Evolutionary conservation across 164 flowering plant species (phyloP).

Genomic region (Aristolochia californica): DNA sequence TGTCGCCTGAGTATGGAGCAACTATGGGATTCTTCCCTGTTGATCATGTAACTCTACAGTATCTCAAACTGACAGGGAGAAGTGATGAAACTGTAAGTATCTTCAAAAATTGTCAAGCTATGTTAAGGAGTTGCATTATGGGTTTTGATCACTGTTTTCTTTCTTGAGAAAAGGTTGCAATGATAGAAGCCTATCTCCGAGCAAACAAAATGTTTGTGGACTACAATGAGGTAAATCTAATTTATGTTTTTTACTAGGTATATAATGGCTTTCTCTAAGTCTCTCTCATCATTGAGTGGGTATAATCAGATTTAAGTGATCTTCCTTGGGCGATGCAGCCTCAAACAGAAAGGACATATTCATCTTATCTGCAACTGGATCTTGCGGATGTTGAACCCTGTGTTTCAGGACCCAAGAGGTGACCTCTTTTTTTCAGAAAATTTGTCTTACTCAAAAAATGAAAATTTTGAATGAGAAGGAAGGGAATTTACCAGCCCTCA

Average conservation of each 20-base stretch:
- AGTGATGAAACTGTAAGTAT: slow-evolving; percentile 71
- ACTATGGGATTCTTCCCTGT: slow-evolving; percentile 97
- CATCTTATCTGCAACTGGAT: slow-evolving; percentile 56
- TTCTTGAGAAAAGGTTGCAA: slow-evolving; percentile 33
- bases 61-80: slow-evolving; percentile 77
- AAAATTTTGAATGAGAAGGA: neutral
- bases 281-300: too few relatives aligned
- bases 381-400: slow-evolving; percentile 72
- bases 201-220: slow-evolving; percentile 86
- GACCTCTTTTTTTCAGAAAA: neutral
- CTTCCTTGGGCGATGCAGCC: slow-evolving; percentile 30
- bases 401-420: slow-evolving; percentile 78
- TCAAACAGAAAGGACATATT: slow-evolving; percentile 48
- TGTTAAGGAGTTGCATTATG: neutral
- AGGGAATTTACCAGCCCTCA: neutral
- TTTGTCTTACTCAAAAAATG: neutral
- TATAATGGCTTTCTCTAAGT: too few relatives aligned
- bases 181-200: slow-evolving; percentile 72
- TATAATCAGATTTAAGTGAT: too few relatives aligned
- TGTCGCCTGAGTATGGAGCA: slow-evolving; percentile 89
- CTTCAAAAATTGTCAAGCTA: neutral
- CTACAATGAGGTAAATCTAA: slow-evolving; percentile 53
- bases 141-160: slow-evolving; percentile 3
- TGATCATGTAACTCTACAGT: slow-evolving; percentile 75
- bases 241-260: too few relatives aligned